Evolutionary conservation across 176 grass and related monocot species (phyloP).

Genomic region (Leersia perrieri): DNA sequence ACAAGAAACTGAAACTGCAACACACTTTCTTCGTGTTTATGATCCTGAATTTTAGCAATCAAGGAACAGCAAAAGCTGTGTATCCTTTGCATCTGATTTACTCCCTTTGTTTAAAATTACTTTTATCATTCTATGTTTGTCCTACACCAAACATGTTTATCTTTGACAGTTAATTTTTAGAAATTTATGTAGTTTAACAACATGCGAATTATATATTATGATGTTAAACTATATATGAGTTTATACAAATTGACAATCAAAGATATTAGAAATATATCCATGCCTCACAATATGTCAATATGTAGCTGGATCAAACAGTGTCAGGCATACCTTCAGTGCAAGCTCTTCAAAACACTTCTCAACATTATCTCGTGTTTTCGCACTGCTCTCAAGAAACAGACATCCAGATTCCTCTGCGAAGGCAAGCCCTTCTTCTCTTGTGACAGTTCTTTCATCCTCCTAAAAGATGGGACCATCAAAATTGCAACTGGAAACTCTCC

Average conservation of each 20-base stretch:
- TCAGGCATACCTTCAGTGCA: conserved; percentile 76
- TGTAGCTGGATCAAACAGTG: no score
- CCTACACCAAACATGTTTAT: no score
- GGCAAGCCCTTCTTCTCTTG: conserved; percentile 83
- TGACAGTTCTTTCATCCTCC: conserved; percentile 78
- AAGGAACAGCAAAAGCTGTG: not conserved
- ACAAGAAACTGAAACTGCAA: not conserved
- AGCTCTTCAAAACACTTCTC: conserved; percentile 94
- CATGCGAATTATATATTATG: no score
- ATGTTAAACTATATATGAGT: no score
- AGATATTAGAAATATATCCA: not conserved
- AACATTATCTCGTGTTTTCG: conserved; percentile 85
- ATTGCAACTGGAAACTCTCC: not conserved
- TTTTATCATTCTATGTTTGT: no score
- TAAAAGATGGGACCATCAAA: conserved; percentile 35
- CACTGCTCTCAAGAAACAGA: conserved; percentile 91
- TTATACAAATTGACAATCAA: no score
- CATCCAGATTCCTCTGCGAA: conserved; percentile 81
- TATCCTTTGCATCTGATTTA: not conserved
- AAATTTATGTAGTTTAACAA: no score
- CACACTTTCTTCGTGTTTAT: not conserved
- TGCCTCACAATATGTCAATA: no score
- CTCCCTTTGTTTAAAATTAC: no score
- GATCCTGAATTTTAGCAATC: not conserved
- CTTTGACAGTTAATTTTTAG: no score